These are phyloP conservation scores for Aspergillus niger DNA, from an alignment of 2,329 filamentous ascomycete species.

Conservation along the genomic window DNA sequence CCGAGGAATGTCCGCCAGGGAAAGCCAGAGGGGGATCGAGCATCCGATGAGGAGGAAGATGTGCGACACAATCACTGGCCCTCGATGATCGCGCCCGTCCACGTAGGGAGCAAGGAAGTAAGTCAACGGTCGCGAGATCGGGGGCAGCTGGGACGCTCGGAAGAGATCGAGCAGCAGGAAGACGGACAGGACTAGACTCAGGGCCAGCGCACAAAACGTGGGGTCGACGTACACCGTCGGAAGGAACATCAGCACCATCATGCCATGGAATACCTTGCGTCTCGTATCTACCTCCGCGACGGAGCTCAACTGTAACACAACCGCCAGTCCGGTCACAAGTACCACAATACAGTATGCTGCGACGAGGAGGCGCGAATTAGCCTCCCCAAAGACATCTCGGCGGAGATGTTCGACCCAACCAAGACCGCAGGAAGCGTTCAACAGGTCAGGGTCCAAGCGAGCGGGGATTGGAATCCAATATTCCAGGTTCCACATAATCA, in stretches of 20 bases:
- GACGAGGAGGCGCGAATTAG: constrained; percentile 78
- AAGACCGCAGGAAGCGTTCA: constrained; percentile 47
- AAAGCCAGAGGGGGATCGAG: constrained; percentile 90
- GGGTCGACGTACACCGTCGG: constrained; percentile 87
- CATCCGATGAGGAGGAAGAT: constrained; percentile 95
- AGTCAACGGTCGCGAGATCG: constrained; percentile 81
- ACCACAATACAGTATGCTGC: constrained; percentile 72
- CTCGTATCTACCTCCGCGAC: constrained; percentile 92
- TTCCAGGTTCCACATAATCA: constrained; percentile 68
- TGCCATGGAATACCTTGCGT: constrained; percentile 96
- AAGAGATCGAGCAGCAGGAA: constrained; percentile 89
- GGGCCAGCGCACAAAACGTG: constrained; percentile 74
- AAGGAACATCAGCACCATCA: constrained; percentile 95
- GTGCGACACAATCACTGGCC: constrained; percentile 92
- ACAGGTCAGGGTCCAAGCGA: constrained; percentile 30
- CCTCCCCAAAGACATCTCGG: constrained; percentile 66
- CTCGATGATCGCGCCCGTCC: constrained; percentile 87
- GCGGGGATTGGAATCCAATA: constrained; percentile 74
- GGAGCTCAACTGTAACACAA: constrained; percentile 73
- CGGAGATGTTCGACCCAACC: constrained; percentile 70
- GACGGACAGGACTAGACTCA: constrained; percentile 76
- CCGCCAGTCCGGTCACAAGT: constrained; percentile 68
- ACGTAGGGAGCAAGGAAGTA: constrained; percentile 90
- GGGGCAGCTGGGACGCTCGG: constrained; percentile 86
- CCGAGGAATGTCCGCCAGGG: constrained; percentile 69